These are phyloP conservation scores for Phytophthora litchii DNA, from an alignment of 352 stramenopile species.

Conservation along the genomic window DNA sequence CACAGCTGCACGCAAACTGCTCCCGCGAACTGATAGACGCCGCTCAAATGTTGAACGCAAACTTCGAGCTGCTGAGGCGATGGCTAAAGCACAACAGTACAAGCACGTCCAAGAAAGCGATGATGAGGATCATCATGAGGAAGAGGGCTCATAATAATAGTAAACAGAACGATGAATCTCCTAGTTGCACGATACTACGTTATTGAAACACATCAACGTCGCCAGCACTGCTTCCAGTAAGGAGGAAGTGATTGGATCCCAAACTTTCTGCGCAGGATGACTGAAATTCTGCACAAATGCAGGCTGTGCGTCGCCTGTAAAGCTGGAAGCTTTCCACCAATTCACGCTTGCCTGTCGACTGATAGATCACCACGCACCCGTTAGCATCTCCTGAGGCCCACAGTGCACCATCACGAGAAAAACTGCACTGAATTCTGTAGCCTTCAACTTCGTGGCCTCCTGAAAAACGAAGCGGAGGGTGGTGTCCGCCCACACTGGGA, in stretches of 20 bases:
- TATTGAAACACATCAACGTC: constrained; percentile 33
- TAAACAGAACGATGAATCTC: constrained; percentile 23
- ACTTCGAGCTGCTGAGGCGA: constrained; percentile 52
- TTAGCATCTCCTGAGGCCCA: constrained; percentile 53
- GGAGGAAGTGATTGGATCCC: constrained; percentile 11
- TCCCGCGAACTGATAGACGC: constrained; percentile 63
- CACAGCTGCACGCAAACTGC: constrained; percentile 59
- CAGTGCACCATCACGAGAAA: constrained; percentile 47
- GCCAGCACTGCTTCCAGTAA: constrained; percentile 35
- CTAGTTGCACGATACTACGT: neutral
- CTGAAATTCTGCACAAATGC: constrained; percentile 46
- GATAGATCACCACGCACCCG: constrained; percentile 58
- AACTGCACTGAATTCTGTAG: constrained; percentile 58
- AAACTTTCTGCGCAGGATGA: neutral
- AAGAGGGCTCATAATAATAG: constrained; percentile 36
- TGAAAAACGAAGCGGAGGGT: constrained; percentile 25
- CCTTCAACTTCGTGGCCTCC: constrained; percentile 50
- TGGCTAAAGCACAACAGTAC: constrained; percentile 33
- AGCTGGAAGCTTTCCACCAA: constrained; percentile 33
- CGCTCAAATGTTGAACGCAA: constrained; percentile 60
- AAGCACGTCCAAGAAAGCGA: constrained; percentile 22
- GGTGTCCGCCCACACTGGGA: constrained; percentile 4
- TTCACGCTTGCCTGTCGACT: constrained; percentile 16
- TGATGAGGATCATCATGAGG: constrained; percentile 31
- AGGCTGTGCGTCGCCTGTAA: constrained; percentile 22